Base-by-base conservation (phyloP, 768 basidiomycete genomes). In the Suillus clintonianus region DNA sequence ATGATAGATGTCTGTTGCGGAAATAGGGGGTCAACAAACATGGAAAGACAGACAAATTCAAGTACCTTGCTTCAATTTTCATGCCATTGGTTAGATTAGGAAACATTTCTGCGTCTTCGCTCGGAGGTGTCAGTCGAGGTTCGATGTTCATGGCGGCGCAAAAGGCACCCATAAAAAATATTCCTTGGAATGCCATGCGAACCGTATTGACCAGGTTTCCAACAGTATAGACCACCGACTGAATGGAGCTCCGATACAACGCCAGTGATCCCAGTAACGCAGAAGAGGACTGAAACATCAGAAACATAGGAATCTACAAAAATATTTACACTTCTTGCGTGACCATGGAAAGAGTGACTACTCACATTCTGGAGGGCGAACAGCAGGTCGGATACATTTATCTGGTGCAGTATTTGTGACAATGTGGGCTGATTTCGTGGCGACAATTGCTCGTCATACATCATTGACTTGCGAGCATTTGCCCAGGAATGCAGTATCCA, bases 131-230 rank as follows among this genome's bases (percentile, higher is more conserved):
- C 43, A 94, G 74, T 66, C 82, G 82, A 32, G 90, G 90, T 66
- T 86, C 84, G 65, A 94, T 76, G 67, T 84, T 82, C 80, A 87
- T 88, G 55, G 90, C 89, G 51, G 91, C 91, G 69, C 86, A 88
- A 71, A 94, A 95, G 8, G 94, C 92, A 55, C 89, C 90, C 87
- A 95, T 89, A 64, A 93, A 80, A 78, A 96, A 95, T 57, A 95
- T 83, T 37, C 87, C 86, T 74, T 96, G 93, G 69, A 90, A 94
- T n/a, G 87, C 86, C 87, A 89, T 88, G 62, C 85, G 86, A 30
- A 82, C 72, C 5, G 88, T 90, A 47, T 85, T 84, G 36, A 88
- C 71, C 65, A 94, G 72, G 68, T 85, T 85, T 59, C 86, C 80
- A 62, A 85, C 81, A 13, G 91, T 86, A 70, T 84, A 84, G 13